Evolutionary conservation across 345 rosid species (phyloP), one percentile per base, ranked within the genome.

Genomic region (Abelmoschus esculentus): DNA sequence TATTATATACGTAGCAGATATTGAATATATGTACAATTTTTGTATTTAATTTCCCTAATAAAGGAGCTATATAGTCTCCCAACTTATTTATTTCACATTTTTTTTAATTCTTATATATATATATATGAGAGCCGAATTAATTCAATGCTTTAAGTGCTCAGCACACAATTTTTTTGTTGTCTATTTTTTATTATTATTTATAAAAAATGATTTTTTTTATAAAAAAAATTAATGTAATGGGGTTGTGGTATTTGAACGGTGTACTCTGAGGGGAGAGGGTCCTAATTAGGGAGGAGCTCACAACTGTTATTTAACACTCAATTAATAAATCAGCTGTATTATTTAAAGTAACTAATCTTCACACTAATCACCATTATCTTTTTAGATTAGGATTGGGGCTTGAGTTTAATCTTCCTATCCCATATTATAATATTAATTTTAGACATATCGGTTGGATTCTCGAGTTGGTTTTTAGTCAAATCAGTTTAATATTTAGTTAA

Each of bases 81-180:
- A 15, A 32, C 1, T 7, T n/a, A 13, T 32, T 61, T 32, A 34
- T 57, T 44, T 62, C 55, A 46, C 42, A 28, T 6, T 46, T 29
- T 46, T 29, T 38, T 38, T 38, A 38, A 38, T 38, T 38, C 42
- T 5, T n/a, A n/a, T n/a, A 29, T 38, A 38, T 38, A 38, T 38
- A 6, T 13, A 47, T 47, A 5, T 47, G 5, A 12, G 15, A 53
- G 69, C 71, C 59, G 49, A 22, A 73, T 61, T 73, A 73, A 76
- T 73, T 76, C 34, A 73, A 73, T 70, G 75, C 54, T 70, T 59
- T 18, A 50, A 47, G 73, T 61, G 26, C 72, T 32, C 63, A 0
- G 36, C 50, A 15, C 7, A 47, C 17, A 18, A 36, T 42, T 64
- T 42, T 50, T 19, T 13, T 40, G 40, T 11, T 40, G 2, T 40